Evolutionary conservation across 2,329 filamentous ascomycete genomes (phyloP), one percentile per base, ranked within the genome.

Genomic region (Hansfordia pulvinata): DNA sequence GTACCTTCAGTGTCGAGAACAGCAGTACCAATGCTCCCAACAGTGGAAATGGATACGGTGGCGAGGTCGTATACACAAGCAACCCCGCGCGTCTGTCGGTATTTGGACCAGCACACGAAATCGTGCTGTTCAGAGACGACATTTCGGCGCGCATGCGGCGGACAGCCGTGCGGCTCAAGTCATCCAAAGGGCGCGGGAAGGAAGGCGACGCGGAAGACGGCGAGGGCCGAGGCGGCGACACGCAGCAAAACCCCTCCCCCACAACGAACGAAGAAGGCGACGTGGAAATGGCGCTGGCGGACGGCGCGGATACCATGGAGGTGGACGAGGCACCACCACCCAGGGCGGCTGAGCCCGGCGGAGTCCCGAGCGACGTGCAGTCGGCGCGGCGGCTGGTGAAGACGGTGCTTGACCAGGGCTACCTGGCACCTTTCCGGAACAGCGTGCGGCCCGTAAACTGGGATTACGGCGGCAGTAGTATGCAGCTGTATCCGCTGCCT

Each of bases 331-430:
- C 42, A 11, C 37, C 20, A 29, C 34, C 26, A 17, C 33, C 23
- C 32, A 31, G 30, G 30, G 63, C 34, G 38, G 36, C 18, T 9
- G 38, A 31, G 17, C n/a, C n/a, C n/a, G n/a, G n/a, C n/a, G n/a
- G n/a, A n/a, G 30, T 64, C 17, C 50, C 60, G 10, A 54, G 66
- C 32, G 68, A 73, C 35, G 43, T 68, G 12, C 62, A 62, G 28
- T 62, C 69, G 6, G 78, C 80, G 6, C 69, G 78, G 31, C 80
- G 82, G 39, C 65, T 96, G 2, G 85, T 93, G 42, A 92, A 93
- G 48, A 93, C 88, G 0, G 50, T 98, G 8, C 66, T 98, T 6
- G 86, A 93, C 39, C 90, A 98, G 54, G 83, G 83, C 5, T 80
- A 84, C 36, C 66, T 98, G 8, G 76, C 81, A 0, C 90, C 90